Percentiles rank a stretch among this genome's conserved stretches.
Conservation (phyloP, 176 grass and related monocot genomes). For the Oryza officinalis region DNA sequence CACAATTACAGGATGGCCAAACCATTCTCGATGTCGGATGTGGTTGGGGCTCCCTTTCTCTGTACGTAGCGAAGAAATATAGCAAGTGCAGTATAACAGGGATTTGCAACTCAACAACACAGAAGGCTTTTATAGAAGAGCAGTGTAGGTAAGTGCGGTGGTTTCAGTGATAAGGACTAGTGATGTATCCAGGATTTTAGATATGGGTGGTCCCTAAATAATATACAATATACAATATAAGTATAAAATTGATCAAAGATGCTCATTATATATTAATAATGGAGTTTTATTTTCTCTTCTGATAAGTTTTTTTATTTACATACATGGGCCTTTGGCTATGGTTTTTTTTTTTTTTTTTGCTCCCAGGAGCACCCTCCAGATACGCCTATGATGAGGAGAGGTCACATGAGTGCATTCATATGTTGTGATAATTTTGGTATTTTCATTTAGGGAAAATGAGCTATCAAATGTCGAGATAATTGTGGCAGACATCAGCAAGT, state of each 20-base stretch:
- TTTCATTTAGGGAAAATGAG: slow-evolving; percentile 57
- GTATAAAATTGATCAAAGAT: too few relatives aligned
- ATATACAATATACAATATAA: too few relatives aligned
- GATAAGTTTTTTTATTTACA: too few relatives aligned
- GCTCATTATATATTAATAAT: too few relatives aligned
- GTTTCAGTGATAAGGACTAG: neutral
- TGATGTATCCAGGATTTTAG: too few relatives aligned
- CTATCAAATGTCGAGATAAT: slow-evolving; percentile 88
- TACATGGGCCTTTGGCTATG: too few relatives aligned
- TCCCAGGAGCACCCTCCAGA: too few relatives aligned
- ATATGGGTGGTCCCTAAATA: too few relatives aligned
- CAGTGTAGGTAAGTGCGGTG: slow-evolving; percentile 58
- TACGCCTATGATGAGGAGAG: neutral
- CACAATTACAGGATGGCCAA: slow-evolving; percentile 78
- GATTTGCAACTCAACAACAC: slow-evolving; percentile 92
- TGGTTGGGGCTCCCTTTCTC: slow-evolving; percentile 89
- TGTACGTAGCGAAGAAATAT: slow-evolving; percentile 83
- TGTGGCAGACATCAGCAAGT: slow-evolving; percentile 87
- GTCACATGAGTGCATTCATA: neutral
- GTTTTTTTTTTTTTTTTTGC: too few relatives aligned
- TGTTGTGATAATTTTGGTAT: neutral
- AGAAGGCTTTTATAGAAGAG: slow-evolving; percentile 85
- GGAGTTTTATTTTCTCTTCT: too few relatives aligned
- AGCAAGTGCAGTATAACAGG: slow-evolving; percentile 72
- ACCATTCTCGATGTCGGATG: slow-evolving; percentile 84